Percentiles rank a stretch among this genome's conserved stretches.
Conservation (phyloP, 169 alveolate genomes). For the Neospora caninum region DNA sequence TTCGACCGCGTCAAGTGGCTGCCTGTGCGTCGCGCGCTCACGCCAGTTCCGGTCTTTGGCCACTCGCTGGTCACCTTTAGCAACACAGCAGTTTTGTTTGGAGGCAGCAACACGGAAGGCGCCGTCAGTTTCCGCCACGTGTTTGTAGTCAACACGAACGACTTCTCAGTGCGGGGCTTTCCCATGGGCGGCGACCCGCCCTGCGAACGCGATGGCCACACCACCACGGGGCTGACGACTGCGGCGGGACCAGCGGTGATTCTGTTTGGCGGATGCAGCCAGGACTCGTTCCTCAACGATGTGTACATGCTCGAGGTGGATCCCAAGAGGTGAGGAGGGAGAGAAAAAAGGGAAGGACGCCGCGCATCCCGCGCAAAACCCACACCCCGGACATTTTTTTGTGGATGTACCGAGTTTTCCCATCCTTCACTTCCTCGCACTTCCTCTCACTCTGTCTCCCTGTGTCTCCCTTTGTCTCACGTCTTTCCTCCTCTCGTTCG, state of each 20-base stretch:
- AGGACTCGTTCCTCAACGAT: constrained; percentile 82
- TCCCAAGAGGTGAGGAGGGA: constrained; percentile 74
- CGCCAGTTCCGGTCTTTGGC: constrained; percentile 82
- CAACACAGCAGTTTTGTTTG: constrained; percentile 84
- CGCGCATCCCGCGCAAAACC: too few relatives aligned
- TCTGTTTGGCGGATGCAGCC: constrained; percentile 86
- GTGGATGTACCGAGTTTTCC: neutral
- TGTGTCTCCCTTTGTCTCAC: neutral
- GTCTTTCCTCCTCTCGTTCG: too few relatives aligned
- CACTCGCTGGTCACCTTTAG: constrained; percentile 86
- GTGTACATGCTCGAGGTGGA: constrained; percentile 84
- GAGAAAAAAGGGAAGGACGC: neutral
- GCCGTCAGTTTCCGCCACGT: constrained; percentile 77
- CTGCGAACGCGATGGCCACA: constrained; percentile 84
- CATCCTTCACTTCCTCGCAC: neutral
- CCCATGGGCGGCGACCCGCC: constrained; percentile 84
- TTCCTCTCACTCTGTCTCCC: neutral
- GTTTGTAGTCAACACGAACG: constrained; percentile 81
- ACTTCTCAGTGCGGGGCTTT: constrained; percentile 81
- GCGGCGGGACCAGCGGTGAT: constrained; percentile 79
- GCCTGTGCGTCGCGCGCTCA: constrained; percentile 79
- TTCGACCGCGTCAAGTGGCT: constrained; percentile 80
- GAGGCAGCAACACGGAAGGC: constrained; percentile 74
- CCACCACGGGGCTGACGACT: constrained; percentile 81
- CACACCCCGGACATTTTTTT: too few relatives aligned